Percentiles rank a stretch among this genome's conserved stretches.
phyloP scores from a whole-genome alignment of 768 basidiomycete genomes.

The Roridomyces roridus region DNA sequence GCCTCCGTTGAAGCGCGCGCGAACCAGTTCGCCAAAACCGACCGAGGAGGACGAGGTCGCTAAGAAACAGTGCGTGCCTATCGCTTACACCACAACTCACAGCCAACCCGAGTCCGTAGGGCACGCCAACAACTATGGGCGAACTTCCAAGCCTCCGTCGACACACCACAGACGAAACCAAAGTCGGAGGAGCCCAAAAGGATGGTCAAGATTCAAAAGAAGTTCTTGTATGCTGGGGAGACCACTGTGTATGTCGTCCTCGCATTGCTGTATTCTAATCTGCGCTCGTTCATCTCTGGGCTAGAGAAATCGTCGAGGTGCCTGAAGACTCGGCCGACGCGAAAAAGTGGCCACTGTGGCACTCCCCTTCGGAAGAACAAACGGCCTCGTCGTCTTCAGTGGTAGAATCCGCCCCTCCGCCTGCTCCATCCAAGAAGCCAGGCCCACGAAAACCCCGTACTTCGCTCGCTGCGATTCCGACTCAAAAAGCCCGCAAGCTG shows the following conservation, averaged over 20 bases:
- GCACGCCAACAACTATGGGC: constrained; percentile 71
- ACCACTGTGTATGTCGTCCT: constrained; percentile 64
- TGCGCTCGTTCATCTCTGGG: constrained; percentile 16
- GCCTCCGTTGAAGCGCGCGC: constrained; percentile 41
- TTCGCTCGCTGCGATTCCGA: constrained; percentile 59
- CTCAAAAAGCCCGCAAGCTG: constrained; percentile 72
- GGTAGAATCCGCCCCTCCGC: constrained; percentile 26
- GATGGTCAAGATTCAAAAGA: constrained; percentile 71
- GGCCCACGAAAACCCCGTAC: constrained; percentile 74
- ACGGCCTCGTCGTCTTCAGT: constrained; percentile 8
- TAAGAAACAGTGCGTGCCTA: constrained; percentile 50
- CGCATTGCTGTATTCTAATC: background rate
- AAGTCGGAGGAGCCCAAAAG: constrained; percentile 36
- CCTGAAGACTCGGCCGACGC: constrained; percentile 77
- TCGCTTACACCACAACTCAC: background rate
- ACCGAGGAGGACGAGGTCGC: constrained; percentile 43
- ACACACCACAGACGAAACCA: constrained; percentile 30
- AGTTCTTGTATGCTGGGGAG: constrained; percentile 79
- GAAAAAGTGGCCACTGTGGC: constrained; percentile 73
- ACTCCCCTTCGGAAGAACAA: constrained; percentile 12
- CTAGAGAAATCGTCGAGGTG: constrained; percentile 78
- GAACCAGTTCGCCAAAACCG: constrained; percentile 31
- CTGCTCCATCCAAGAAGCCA: constrained; percentile 46
- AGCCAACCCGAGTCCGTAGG: constrained; percentile 39
- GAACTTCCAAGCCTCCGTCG: constrained; percentile 69